Evolutionary conservation across 2,329 filamentous ascomycete genomes (phyloP), one percentile per base, ranked within the genome.

Genomic region (Aspergillus jensenii): DNA sequence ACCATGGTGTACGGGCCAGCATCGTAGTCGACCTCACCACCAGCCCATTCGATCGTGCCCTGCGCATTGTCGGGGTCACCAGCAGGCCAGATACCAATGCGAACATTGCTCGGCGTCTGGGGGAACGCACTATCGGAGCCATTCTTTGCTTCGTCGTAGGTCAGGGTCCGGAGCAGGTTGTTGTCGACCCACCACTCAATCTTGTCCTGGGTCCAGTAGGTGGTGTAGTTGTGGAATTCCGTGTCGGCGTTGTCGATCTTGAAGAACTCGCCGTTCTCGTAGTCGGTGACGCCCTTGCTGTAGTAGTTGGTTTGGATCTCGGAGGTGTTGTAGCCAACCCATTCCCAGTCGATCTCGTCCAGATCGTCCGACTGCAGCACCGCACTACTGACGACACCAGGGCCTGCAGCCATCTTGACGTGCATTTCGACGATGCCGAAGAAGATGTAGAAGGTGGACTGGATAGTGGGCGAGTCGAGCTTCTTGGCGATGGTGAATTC

Each of bases 271-370:
- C 90, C 93, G 56, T 93, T 89, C 76, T 93, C 90, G 79, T 93
- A 96, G 4, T 84, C 82, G 1, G 68, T 68, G 0, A 90, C 90
- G 66, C 95, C 95, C 78, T 98, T 96, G 74, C 93, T 91, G 68
- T 97, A 99, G 79, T 96, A 99, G 78, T 99, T 98, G 67, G 88
- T 90, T 76, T 98, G 93, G 35, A 78, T 75, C 37, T 63, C 55
- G 40, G 59, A 68, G 23, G 68, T 71, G 60, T 76, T 74, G 50
- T 71, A 71, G 49, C 76, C 76, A 21, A 76, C 64, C 74, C 74
- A 76, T 55, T 77, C 74, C 74, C 90, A 93, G 70, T 96, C 92
- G 41, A 96, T 87, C 76, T 96, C 91, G 71, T 96, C 92, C 14
- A 93, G 82, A 66, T 92, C 88, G 65, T 95, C 89, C 51, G 89